Conservation (phyloP, 805 yeast species). For the Starmerella riodocensis region DNA sequence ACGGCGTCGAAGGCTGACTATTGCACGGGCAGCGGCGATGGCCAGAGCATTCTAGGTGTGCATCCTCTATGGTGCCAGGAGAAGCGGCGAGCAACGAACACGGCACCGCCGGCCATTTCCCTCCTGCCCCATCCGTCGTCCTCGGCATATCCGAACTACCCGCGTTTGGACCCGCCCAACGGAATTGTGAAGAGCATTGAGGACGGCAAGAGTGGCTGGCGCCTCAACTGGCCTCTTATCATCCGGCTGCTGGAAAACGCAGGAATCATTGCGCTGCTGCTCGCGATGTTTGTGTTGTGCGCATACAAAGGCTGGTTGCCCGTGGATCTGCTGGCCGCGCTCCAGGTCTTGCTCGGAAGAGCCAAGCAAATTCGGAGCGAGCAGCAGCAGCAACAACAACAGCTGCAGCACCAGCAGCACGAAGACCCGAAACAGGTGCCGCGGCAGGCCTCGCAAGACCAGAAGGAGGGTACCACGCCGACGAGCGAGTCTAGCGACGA, state of each 20-base stretch:
- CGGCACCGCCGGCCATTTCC: conserved; percentile 9
- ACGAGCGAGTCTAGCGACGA: too few relatives aligned
- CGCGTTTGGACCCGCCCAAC: conserved; percentile 12
- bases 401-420: too few relatives aligned
- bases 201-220: too few relatives aligned
- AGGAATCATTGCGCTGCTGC: not conserved
- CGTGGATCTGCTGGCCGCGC: not conserved
- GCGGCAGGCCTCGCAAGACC: too few relatives aligned
- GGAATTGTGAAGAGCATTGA: not conserved
- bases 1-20: conserved; percentile 36
- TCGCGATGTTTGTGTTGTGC: not conserved
- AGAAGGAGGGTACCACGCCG: not conserved
- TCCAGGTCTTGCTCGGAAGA: not conserved
- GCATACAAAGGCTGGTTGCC: conserved; percentile 10
- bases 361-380: not conserved
- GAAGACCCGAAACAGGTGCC: too few relatives aligned
- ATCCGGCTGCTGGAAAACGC: not conserved
- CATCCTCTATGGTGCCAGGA: conserved; percentile 22
- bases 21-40: conserved; percentile 17
- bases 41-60: conserved; percentile 20
- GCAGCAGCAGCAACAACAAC: too few relatives aligned
- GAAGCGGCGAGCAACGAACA: conserved; percentile 4
- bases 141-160: conserved; percentile 1
- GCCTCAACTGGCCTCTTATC: not conserved
- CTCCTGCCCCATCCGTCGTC: conserved; percentile 7